These are phyloP conservation scores for Xanthoceras sorbifolium DNA, from an alignment of 345 rosid species.

Conservation along the genomic window DNA sequence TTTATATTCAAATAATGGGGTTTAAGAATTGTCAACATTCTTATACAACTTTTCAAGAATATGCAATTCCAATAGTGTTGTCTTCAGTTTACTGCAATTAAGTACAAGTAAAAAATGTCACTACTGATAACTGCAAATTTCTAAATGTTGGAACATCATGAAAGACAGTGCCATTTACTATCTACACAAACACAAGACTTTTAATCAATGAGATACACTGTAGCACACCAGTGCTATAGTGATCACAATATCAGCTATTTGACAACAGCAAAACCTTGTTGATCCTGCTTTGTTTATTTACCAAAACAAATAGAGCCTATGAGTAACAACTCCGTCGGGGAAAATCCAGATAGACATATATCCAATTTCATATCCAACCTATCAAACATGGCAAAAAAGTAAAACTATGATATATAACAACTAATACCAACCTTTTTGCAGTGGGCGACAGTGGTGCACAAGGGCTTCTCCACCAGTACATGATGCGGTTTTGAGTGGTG, in stretches of 20 bases:
- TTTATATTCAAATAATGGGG: neutral
- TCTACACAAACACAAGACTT: neutral
- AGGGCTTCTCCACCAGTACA: constrained; percentile 94
- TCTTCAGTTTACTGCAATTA: neutral
- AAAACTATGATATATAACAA: neutral
- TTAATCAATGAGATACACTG: neutral
- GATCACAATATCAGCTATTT: neutral
- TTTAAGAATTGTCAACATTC: neutral
- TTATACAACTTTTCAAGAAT: neutral
- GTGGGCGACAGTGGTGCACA: constrained; percentile 83
- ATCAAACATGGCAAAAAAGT: neutral
- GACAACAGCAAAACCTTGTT: neutral
- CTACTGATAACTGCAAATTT: neutral
- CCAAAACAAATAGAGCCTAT: neutral
- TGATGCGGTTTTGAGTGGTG: constrained; percentile 76
- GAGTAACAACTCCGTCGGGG: too few relatives aligned
- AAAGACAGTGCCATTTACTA: neutral
- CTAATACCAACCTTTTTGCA: constrained; percentile 62
- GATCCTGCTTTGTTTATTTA: neutral
- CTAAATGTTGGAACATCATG: neutral
- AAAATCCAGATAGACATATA: neutral
- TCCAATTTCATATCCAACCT: neutral
- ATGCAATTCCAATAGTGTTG: too few relatives aligned
- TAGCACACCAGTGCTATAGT: neutral
- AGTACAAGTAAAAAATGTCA: neutral